These are phyloP conservation scores for Boletus pseudo-olivaceus DNA, from an alignment of 768 basidiomycete genomes.

Conservation along the genomic window DNA sequence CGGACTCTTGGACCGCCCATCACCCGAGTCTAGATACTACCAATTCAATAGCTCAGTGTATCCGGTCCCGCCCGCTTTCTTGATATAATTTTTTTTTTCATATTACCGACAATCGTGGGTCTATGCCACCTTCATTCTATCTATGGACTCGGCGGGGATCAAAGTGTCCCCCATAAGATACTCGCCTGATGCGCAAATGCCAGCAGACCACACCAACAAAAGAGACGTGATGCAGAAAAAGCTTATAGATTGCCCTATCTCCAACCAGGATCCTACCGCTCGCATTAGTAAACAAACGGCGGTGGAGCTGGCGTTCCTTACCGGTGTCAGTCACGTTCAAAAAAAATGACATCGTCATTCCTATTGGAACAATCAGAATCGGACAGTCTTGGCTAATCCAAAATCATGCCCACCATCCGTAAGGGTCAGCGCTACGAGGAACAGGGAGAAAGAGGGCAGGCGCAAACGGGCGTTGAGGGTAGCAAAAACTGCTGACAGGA, in stretches of 20 bases:
- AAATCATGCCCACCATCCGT: constrained; percentile 8
- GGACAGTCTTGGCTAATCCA: background rate
- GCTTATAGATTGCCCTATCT: constrained; percentile 85
- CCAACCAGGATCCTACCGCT: constrained; percentile 72
- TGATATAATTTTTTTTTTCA: background rate
- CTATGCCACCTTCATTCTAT: constrained; percentile 22
- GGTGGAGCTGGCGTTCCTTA: constrained; percentile 25
- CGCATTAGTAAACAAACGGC: constrained; percentile 3
- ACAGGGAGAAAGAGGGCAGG: constrained; percentile 77
- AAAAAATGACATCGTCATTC: constrained; percentile 83
- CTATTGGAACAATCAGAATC: constrained; percentile 32
- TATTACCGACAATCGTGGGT: constrained; percentile 23
- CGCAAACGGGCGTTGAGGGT: constrained; percentile 62
- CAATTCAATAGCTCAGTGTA: background rate
- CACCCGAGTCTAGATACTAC: background rate
- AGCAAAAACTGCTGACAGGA: constrained; percentile 67
- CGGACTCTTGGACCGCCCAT: background rate
- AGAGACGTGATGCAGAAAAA: constrained; percentile 85
- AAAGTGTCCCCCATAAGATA: constrained; percentile 51
- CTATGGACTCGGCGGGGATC: constrained; percentile 15
- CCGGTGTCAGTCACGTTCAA: constrained; percentile 79
- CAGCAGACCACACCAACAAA: constrained; percentile 75
- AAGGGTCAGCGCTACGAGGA: constrained; percentile 71
- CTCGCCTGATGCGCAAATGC: constrained; percentile 71
- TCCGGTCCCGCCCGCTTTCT: constrained; percentile 2